These are phyloP conservation scores for Globisporangium cystogenes DNA, from an alignment of 352 stramenopile genomes.

Conservation along the genomic window DNA sequence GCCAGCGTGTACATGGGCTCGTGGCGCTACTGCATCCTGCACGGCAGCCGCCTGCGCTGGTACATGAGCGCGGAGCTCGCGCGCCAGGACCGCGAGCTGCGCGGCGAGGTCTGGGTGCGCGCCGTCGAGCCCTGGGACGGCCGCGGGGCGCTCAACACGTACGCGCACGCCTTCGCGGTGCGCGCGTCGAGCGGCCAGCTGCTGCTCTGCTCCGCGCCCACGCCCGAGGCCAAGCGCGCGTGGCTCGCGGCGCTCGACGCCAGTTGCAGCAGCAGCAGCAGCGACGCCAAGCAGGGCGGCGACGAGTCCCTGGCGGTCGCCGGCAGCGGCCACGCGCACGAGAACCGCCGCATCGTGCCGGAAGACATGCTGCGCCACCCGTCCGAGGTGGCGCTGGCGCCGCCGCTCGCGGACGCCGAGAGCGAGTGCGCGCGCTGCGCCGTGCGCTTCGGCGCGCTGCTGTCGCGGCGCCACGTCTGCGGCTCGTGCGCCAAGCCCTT, in stretches of 20 bases:
- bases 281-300: conserved; percentile 7
- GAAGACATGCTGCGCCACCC: conserved; percentile 33
- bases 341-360: conserved; percentile 42
- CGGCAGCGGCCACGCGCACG: conserved; percentile 4
- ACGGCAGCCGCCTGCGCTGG: conserved; percentile 56
- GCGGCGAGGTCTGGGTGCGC: conserved; percentile 59
- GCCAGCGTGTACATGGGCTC: conserved; percentile 72
- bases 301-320: background rate
- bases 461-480: conserved; percentile 48
- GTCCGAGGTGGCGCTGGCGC: background rate
- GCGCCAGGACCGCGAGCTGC: conserved; percentile 34
- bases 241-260: conserved; percentile 41
- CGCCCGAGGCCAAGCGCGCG: conserved; percentile 26
- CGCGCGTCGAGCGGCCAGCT: conserved; percentile 48
- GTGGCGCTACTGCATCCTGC: conserved; percentile 66
- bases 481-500: conserved; percentile 49
- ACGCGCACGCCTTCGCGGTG: conserved; percentile 56
- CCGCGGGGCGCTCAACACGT: conserved; percentile 39
- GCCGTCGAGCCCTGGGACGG: conserved; percentile 56
- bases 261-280: conserved; percentile 14
- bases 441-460: conserved; percentile 45
- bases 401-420: conserved; percentile 5
- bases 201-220: conserved; percentile 55
- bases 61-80: conserved; percentile 56
- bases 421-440: conserved; percentile 39